phyloP scores from a whole-genome alignment of 140 eudicot species.

The Bidens hawaiensis region DNA sequence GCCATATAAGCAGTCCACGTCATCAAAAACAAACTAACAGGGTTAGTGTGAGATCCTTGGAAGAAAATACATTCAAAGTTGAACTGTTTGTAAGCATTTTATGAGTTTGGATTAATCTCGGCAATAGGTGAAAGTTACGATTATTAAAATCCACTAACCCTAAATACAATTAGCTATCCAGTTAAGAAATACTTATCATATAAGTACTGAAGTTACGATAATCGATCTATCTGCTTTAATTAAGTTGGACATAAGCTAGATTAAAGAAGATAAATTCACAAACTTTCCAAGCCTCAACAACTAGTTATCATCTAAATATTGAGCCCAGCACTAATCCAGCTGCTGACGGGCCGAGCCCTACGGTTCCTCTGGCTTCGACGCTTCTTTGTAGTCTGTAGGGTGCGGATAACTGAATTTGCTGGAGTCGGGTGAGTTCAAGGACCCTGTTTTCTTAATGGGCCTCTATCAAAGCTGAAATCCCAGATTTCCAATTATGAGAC shows the following conservation, averaged over 20 bases:
- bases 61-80: no score
- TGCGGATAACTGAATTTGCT: background rate
- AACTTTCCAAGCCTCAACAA: no score
- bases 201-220: no score
- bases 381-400: background rate
- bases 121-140: no score
- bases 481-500: background rate
- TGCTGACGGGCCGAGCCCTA: background rate
- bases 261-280: background rate
- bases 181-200: no score
- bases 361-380: background rate
- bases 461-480: constrained; percentile 7
- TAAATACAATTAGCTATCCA: no score
- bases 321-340: background rate
- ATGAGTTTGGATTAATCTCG: no score
- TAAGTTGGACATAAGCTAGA: background rate
- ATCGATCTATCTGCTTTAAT: background rate
- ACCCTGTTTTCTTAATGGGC: constrained; percentile 17
- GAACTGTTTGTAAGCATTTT: no score
- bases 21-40: no score
- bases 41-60: no score
- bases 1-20: no score
- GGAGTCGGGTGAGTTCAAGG: constrained; percentile 14
- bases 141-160: no score
- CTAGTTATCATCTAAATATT: background rate